These are phyloP conservation scores for Eimeria acervulina DNA, from an alignment of 169 alveolate species.

Conservation along the genomic window DNA sequence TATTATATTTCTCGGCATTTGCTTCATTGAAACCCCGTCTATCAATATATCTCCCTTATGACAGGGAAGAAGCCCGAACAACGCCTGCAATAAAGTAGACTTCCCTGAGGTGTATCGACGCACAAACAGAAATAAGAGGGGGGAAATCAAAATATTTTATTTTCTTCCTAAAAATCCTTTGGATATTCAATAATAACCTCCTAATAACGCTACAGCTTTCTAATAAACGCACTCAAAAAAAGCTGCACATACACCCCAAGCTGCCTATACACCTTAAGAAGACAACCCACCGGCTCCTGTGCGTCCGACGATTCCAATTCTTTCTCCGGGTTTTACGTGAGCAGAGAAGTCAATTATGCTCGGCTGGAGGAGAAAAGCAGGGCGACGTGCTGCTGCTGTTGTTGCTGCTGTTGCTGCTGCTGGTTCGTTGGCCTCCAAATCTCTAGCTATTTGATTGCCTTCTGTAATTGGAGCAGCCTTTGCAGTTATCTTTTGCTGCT, in stretches of 20 bases:
- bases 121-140: neutral
- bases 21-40: conserved; percentile 82
- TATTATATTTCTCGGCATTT: conserved; percentile 70
- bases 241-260: neutral
- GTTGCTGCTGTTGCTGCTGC: neutral
- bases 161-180: no score
- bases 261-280: neutral
- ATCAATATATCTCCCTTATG: conserved; percentile 85
- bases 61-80: conserved; percentile 89
- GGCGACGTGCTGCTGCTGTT: neutral
- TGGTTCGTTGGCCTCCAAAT: conserved; percentile 8
- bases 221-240: no score
- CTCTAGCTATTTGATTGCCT: neutral
- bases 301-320: conserved; percentile 93
- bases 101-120: conserved; percentile 82
- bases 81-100: conserved; percentile 91
- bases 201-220: no score
- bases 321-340: conserved; percentile 89
- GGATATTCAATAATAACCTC: no score
- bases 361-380: conserved; percentile 85
- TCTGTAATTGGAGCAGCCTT: no score
- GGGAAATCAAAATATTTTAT: no score
- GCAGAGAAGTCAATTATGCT: conserved; percentile 87
- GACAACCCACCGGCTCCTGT: conserved; percentile 93
- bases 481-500: neutral